Evolutionary conservation across 345 rosid species (phyloP), one percentile per base, ranked within the genome.

Genomic region (Camelina sativa): DNA sequence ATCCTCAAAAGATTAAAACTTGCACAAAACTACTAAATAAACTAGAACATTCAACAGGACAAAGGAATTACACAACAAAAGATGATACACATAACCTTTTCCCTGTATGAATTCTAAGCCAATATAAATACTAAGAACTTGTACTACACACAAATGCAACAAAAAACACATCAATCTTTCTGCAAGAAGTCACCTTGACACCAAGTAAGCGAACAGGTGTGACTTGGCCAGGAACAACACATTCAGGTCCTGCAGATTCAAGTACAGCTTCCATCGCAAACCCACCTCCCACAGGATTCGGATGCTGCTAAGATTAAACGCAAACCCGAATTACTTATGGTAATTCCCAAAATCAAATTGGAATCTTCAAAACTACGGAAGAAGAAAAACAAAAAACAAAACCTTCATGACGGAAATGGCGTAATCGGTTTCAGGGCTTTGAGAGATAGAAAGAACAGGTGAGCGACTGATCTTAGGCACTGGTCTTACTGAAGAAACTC

Each of bases 241-340:
- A 91, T 70, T 91, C 97, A 2, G 97, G 91, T 8, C 98, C 96
- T 1, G 96, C 98, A 4, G 97, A 77, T 83, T 94, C 97, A 19
- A 94, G 85, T 2, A 89, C 74, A 0, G 97, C 98, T 13, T 82
- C 95, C 51, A 75, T 73, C 10, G 88, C 97, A 60, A 94, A 66
- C 9, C 98, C 97, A 75, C 82, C 85, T 48, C 92, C 97, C 2
- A 94, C 76, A 0, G 97, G 97, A 70, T 94, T 83, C 12, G 90
- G 93, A 67, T 88, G 89, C 96, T 88, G 80, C 76, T 76, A n/a
- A 58, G 1, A 48, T 13, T 6, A 65, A 3, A 8, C 77, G 23
- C 37, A 60, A 2, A 15, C 10, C 38, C 71, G 9, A 7, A 35
- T 55, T 9, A 17, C 0, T 2, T 32, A 67, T 8, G 11, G 12